These are phyloP conservation scores for Saccharomycopsis malanga DNA, from an alignment of 805 yeast genomes.

Conservation along the genomic window DNA sequence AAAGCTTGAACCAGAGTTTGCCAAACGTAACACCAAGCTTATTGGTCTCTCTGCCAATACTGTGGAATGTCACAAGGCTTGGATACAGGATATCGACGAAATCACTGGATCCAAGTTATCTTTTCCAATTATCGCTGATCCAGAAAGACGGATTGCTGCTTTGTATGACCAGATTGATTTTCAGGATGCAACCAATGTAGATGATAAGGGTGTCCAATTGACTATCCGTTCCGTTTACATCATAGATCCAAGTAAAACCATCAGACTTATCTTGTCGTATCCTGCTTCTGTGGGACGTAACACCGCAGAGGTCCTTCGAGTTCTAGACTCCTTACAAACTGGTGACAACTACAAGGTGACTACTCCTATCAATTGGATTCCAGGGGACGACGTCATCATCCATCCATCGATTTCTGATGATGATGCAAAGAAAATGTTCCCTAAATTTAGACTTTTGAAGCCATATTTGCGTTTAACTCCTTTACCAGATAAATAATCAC, in stretches of 20 bases:
- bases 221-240: constrained; percentile 68
- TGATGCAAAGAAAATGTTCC: constrained; percentile 53
- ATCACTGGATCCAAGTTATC: constrained; percentile 50
- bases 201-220: constrained; percentile 55
- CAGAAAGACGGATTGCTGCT: constrained; percentile 50
- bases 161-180: constrained; percentile 65
- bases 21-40: constrained; percentile 55
- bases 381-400: constrained; percentile 67
- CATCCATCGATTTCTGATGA: constrained; percentile 58
- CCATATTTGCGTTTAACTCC: constrained; percentile 57
- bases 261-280: constrained; percentile 56
- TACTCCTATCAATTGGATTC: constrained; percentile 69
- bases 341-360: constrained; percentile 56
- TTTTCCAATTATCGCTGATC: constrained; percentile 68
- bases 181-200: constrained; percentile 62
- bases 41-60: constrained; percentile 65
- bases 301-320: constrained; percentile 67
- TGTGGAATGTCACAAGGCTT: constrained; percentile 51
- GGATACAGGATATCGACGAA: constrained; percentile 70
- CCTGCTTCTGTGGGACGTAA: constrained; percentile 74
- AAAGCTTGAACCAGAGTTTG: constrained; percentile 61
- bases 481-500: too few species aligned
- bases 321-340: constrained; percentile 60
- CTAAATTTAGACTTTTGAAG: constrained; percentile 53
- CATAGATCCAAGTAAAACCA: constrained; percentile 59